A percentile compares a stretch with the other conserved stretches of the same genome.
phyloP scores from a whole-genome alignment of 495 filamentous ascomycete genomes.

The Trichocladium uniseriatum region DNA sequence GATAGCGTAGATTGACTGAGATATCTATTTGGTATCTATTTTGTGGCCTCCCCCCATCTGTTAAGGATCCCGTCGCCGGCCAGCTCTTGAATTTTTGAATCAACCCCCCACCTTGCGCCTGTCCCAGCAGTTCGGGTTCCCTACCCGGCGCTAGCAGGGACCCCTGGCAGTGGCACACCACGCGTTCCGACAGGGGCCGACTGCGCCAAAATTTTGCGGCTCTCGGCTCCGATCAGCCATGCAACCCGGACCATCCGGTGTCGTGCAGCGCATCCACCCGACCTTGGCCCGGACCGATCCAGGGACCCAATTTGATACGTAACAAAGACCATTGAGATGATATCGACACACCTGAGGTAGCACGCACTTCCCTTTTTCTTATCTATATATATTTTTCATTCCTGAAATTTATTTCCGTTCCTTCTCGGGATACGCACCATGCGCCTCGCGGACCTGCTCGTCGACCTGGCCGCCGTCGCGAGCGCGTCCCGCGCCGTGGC shows the following conservation, averaged over 20 bases:
- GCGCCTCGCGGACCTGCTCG: slow-evolving; percentile 46
- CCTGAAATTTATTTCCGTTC: background rate
- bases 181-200: background rate
- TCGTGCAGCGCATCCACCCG: background rate
- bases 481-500: slow-evolving; percentile 70
- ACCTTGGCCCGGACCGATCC: background rate
- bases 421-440: no score
- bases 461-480: slow-evolving; percentile 71
- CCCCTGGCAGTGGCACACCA: background rate
- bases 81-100: no score
- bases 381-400: no score
- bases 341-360: background rate
- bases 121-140: slow-evolving; percentile 8
- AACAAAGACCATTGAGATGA: background rate
- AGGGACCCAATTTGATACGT: background rate
- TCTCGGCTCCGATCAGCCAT: background rate
- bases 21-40: no score
- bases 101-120: no score
- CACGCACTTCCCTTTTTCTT: background rate
- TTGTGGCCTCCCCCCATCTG: no score
- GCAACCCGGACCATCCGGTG: background rate
- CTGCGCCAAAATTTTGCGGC: slow-evolving; percentile 13
- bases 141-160: slow-evolving; percentile 14
- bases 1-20: background rate
- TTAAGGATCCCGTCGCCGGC: no score